Conservation (phyloP, 1,139 yeast genomes). For the Wickerhamomyces sp. region DNA sequence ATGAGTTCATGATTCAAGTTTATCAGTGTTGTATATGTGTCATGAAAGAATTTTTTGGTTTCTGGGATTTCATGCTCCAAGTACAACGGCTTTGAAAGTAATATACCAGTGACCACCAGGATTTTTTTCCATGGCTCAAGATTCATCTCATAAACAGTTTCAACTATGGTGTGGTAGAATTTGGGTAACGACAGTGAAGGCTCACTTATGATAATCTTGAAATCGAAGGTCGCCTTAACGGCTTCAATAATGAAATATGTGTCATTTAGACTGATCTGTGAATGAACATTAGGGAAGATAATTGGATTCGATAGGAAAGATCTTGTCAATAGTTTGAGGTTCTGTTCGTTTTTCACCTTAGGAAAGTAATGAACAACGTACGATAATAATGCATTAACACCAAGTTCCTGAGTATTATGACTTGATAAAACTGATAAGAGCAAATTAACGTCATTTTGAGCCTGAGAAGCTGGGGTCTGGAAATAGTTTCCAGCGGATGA, state of each 20-base stretch:
- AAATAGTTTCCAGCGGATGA: not conserved
- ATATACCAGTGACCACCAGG: conserved; percentile 54
- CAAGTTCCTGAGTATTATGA: conserved; percentile 1
- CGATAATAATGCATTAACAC: conserved; percentile 35
- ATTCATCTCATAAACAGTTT: conserved; percentile 29
- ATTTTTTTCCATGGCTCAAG: conserved; percentile 47
- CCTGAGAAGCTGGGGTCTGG: conserved; percentile 9
- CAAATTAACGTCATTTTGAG: conserved; percentile 19
- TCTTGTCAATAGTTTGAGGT: conserved; percentile 47
- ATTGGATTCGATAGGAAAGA: conserved; percentile 46
- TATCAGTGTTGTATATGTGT: conserved; percentile 12
- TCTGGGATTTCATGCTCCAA: conserved; percentile 27
- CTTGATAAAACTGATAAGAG: conserved; percentile 14
- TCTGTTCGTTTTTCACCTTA: conserved; percentile 51
- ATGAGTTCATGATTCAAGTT: conserved; percentile 26
- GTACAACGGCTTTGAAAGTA: conserved; percentile 37
- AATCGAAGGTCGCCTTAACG: conserved; percentile 37
- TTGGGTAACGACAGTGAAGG: conserved; percentile 54
- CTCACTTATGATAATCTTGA: conserved; percentile 53
- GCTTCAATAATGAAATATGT: conserved; percentile 29
- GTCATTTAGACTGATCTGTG: conserved; percentile 10
- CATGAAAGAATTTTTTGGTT: conserved; percentile 14
- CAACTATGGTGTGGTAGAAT: conserved; percentile 44
- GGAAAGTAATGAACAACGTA: conserved; percentile 60
- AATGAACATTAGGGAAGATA: conserved; percentile 32